Percentiles rank a stretch among this genome's conserved stretches.
These are phyloP conservation scores for Eutrema japonicum DNA, from an alignment of 345 rosid genomes.

Conservation along the genomic window DNA sequence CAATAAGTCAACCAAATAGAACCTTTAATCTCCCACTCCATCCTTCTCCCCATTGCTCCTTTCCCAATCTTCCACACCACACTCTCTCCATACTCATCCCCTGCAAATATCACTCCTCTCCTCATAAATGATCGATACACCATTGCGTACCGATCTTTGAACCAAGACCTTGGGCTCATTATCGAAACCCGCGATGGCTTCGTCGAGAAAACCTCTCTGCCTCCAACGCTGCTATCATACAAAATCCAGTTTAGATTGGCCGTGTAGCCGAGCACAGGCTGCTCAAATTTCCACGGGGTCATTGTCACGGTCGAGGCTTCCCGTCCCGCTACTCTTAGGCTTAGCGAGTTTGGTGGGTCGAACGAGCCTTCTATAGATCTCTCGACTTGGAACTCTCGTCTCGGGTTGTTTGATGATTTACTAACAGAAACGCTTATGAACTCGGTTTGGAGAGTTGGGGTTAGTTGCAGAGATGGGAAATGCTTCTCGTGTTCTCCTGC, in stretches of 20 bases:
- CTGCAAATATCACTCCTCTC: conserved; percentile 80
- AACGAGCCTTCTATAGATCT: conserved; percentile 63
- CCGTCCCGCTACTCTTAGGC: conserved; percentile 55
- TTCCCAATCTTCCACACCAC: conserved; percentile 75
- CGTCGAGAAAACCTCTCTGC: conserved; percentile 77
- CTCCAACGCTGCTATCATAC: conserved; percentile 70
- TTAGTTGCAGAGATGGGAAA: conserved; percentile 74
- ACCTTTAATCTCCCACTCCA: conserved; percentile 84
- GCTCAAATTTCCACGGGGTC: conserved; percentile 92
- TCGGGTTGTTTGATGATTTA: conserved; percentile 75
- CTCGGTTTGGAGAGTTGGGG: conserved; percentile 71
- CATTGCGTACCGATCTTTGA: conserved; percentile 64
- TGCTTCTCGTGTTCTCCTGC: conserved; percentile 74
- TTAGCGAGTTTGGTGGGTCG: conserved; percentile 71
- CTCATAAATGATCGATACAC: conserved; percentile 72
- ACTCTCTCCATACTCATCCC: conserved; percentile 76
- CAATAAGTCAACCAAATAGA: conserved; percentile 88
- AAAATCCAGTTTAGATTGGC: conserved; percentile 77
- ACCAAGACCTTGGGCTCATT: conserved; percentile 80
- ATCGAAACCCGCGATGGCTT: conserved; percentile 64
- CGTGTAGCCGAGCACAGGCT: conserved; percentile 66
- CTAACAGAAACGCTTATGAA: conserved; percentile 76
- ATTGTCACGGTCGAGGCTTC: conserved; percentile 69
- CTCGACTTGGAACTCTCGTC: conserved; percentile 56
- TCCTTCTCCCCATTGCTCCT: conserved; percentile 56